Conservation (phyloP, 768 basidiomycete species). For the Termitomyces sp. region DNA sequence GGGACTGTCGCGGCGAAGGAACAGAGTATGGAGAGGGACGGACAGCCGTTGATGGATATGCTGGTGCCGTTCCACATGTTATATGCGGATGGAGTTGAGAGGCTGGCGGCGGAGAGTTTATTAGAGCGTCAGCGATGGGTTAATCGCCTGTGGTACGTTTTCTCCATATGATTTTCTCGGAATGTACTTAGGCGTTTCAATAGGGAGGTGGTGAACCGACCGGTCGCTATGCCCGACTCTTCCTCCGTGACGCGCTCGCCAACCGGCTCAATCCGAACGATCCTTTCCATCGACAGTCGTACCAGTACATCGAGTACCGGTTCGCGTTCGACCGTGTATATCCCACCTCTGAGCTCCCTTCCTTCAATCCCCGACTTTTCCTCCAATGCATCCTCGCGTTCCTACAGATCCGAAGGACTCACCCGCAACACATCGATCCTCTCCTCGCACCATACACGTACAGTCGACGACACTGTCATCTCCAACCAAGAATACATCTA, state of each 20-base stretch:
- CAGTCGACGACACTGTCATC: constrained; percentile 73
- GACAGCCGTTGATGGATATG: constrained; percentile 58
- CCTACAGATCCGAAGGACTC: constrained; percentile 22
- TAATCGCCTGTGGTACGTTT: constrained; percentile 78
- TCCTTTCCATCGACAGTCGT: constrained; percentile 51
- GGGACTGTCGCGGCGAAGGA: constrained; percentile 77
- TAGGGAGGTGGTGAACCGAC: constrained; percentile 80
- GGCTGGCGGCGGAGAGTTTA: constrained; percentile 85
- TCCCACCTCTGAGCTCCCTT: constrained; percentile 69
- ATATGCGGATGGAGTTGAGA: constrained; percentile 86
- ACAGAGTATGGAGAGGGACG: constrained; percentile 48
- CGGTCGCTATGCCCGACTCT: constrained; percentile 38
- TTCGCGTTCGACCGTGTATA: constrained; percentile 72
- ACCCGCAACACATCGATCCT: constrained; percentile 43
- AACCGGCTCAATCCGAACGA: constrained; percentile 63
- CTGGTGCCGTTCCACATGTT: constrained; percentile 89
- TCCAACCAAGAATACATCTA: constrained; percentile 65
- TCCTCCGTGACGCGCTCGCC: constrained; percentile 50
- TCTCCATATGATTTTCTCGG: constrained; percentile 1
- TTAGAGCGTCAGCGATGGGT: constrained; percentile 89
- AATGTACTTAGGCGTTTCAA: background rate
- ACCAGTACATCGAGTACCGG: constrained; percentile 44
- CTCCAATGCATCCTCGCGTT: constrained; percentile 25
- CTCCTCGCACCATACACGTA: constrained; percentile 58
- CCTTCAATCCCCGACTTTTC: constrained; percentile 68